Base-by-base conservation (phyloP, 78 protist species). In the Reticulomyxa filosa region DNA sequence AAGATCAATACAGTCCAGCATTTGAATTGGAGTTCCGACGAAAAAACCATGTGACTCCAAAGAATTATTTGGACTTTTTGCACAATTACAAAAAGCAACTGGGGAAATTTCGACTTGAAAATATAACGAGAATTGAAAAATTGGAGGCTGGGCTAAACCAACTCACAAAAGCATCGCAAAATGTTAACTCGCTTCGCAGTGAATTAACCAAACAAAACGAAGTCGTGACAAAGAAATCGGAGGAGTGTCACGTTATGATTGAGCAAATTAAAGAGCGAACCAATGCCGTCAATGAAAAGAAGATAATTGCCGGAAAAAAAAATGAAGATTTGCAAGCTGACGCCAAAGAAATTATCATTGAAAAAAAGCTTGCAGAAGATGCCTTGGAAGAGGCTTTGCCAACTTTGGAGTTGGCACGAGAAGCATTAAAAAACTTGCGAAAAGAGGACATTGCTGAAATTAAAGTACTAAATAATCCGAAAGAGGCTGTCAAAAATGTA, bases 61-160 rank as follows among this genome's bases (percentile, higher is more conserved):
- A 84, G 73, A 83, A 84, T 72, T 88, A 69, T 72, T 79, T 88
- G 59, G 89, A 82, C 74, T 88, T 42, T 76, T 50, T 88, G 68
- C 1, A 27, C 46, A 73, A 51, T 35, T 88, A 84, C 67, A 25
- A 36, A 3, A 1, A 3, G 46, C n/a, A 6, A 1, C 80, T 84
- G 50, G 11, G 39, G 30, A 51, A 57, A 35, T 69, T 72, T 57
- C 38, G 78, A 7, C 38, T 36, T 34, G 17, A 48, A 1, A 38
- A 74, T 27, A 46, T 68, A 23, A 69, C 57, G 5, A 26, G 34
- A 56, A 23, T 22, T 29, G 4, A 55, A 29, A 78, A 82, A 2
- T 75, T 84, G 51, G 83, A 68, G 30, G 70, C 42, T 2, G 94
- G 94, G 4, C 76, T 88, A 25, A 23, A 65, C n/a, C 56, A 67